Evolutionary conservation across 1,284 basidiomycete species (phyloP).

Genomic region (Ceratobasidium sp.): DNA sequence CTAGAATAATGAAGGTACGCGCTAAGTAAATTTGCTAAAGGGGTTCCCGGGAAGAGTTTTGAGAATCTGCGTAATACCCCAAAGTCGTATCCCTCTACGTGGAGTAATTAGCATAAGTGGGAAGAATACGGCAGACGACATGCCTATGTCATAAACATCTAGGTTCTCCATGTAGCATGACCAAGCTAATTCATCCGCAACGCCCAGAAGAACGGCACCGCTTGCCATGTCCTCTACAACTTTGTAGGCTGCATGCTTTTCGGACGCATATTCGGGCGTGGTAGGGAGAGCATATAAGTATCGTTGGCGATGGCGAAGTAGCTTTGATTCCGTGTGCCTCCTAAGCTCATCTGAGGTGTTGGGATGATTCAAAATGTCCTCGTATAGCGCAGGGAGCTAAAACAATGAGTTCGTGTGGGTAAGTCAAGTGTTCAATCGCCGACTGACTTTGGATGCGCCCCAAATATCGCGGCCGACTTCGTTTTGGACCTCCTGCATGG

Average conservation of each 20-base stretch:
- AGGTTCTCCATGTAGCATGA: constrained; percentile 75
- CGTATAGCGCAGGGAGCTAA: constrained; percentile 72
- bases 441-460: constrained; percentile 61
- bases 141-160: constrained; percentile 73
- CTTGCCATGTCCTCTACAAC: constrained; percentile 73
- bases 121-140: constrained; percentile 43
- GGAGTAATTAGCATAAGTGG: not conserved
- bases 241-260: constrained; percentile 57
- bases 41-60: constrained; percentile 67
- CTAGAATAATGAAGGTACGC: constrained; percentile 72
- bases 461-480: constrained; percentile 71
- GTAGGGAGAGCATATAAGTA: constrained; percentile 62
- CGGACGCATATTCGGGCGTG: constrained; percentile 50
- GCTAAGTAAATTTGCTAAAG: constrained; percentile 64
- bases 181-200: constrained; percentile 85
- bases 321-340: constrained; percentile 70
- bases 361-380: constrained; percentile 78
- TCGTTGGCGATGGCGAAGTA: constrained; percentile 66
- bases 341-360: constrained; percentile 75
- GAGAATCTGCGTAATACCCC: constrained; percentile 69
- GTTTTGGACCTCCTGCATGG: constrained; percentile 70
- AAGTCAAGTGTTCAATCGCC: not conserved
- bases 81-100: constrained; percentile 68
- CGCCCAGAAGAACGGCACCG: constrained; percentile 73
- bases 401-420: constrained; percentile 3